Evolutionary conservation across 176 grass and related monocot species (phyloP).

Genomic region (Oryza officinalis): DNA sequence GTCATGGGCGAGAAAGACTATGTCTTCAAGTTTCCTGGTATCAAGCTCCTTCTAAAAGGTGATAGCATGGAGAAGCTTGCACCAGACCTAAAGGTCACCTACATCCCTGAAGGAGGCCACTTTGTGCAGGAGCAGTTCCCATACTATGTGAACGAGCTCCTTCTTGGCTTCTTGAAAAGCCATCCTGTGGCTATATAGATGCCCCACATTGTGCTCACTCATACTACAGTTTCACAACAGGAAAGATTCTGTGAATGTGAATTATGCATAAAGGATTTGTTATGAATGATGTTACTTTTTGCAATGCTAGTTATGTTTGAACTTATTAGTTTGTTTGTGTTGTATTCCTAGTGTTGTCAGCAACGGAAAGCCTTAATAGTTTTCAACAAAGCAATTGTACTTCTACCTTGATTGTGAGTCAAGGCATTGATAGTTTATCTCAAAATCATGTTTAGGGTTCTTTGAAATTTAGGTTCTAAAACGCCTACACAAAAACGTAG

Average conservation of each 20-base stretch:
- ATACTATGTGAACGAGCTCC: conserved; percentile 54
- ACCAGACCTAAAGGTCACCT: conserved; percentile 62
- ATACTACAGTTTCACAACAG: too few relatives aligned
- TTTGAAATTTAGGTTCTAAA: too few relatives aligned
- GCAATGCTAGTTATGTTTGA: not conserved
- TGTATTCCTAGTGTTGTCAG: too few relatives aligned
- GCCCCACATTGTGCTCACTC: too few relatives aligned
- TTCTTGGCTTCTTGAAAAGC: conserved; percentile 46
- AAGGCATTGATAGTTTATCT: too few relatives aligned
- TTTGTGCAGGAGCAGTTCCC: conserved; percentile 84
- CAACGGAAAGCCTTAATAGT: not conserved
- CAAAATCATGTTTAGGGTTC: too few relatives aligned
- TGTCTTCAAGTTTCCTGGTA: conserved; percentile 55
- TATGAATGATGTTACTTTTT: too few relatives aligned
- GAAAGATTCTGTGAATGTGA: too few relatives aligned
- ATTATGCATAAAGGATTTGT: too few relatives aligned
- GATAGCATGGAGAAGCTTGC: conserved; percentile 53
- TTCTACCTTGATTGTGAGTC: too few relatives aligned
- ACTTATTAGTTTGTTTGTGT: too few relatives aligned
- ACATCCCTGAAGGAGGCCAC: conserved; percentile 63
- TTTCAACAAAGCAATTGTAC: not conserved
- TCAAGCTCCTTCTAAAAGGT: conserved; percentile 38
- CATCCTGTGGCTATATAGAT: not conserved
- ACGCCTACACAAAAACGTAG: too few relatives aligned
- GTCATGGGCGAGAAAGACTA: conserved; percentile 73